Percentiles rank a stretch among this genome's conserved stretches.
Conservation (phyloP, 1,284 basidiomycete species). For the Mycena citricolor region DNA sequence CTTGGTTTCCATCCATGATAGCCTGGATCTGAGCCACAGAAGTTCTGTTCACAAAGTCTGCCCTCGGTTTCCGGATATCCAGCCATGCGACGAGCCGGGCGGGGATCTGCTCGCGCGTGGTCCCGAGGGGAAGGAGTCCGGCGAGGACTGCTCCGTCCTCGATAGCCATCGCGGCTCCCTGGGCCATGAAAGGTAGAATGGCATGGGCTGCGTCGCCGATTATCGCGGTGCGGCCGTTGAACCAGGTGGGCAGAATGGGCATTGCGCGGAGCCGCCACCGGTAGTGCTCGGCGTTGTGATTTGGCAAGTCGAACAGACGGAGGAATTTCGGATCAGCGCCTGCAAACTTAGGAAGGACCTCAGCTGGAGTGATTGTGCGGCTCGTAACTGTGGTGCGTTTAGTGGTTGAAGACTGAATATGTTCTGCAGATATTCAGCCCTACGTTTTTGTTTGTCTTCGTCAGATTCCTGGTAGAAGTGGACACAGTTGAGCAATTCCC, state of each 20-base stretch:
- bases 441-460: slow-evolving; percentile 4
- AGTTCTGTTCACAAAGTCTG: slow-evolving; percentile 13
- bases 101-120: slow-evolving; percentile 15
- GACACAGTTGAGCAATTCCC: slow-evolving; percentile 9
- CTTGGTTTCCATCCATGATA: too few relatives aligned
- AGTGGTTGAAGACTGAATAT: too few relatives aligned
- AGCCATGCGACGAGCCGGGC: slow-evolving; percentile 13
- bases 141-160: slow-evolving; percentile 16
- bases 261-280: slow-evolving; percentile 15
- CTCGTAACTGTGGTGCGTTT: too few relatives aligned
- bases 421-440: too few relatives aligned
- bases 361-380: too few relatives aligned
- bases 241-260: slow-evolving; percentile 14
- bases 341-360: too few relatives aligned
- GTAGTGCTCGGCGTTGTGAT: slow-evolving; percentile 6
- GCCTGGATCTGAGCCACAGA: slow-evolving; percentile 9
- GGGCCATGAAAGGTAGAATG: slow-evolving; percentile 6
- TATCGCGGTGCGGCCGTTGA: slow-evolving; percentile 11
- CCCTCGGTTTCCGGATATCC: slow-evolving; percentile 11
- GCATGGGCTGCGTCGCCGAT: slow-evolving; percentile 17
- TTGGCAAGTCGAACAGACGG: slow-evolving; percentile 1
- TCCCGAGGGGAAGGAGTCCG: slow-evolving; percentile 14
- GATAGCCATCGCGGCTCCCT: slow-evolving; percentile 17
- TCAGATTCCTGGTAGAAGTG: slow-evolving; percentile 5
- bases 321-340: slow-evolving; percentile 16